Evolutionary conservation across 257 asterid genomes (phyloP), one percentile per base, ranked within the genome.

Genomic region (Fraxinus americana): DNA sequence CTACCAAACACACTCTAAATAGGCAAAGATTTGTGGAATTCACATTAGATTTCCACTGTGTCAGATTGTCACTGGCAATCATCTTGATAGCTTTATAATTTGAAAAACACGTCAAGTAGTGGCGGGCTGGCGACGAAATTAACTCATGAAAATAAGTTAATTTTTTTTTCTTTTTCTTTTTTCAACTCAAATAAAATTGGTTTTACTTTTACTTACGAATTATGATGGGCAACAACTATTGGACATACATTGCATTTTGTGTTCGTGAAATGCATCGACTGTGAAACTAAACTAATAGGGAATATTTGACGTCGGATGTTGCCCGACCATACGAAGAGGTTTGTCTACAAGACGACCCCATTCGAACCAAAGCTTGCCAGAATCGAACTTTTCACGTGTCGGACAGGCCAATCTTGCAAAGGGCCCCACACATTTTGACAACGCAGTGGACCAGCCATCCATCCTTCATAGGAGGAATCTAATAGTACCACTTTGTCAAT

Each of bases 1-100:
- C n/a, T n/a, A n/a, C n/a, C n/a, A n/a, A n/a, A n/a, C n/a, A n/a
- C n/a, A n/a, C n/a, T n/a, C n/a, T n/a, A n/a, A 45, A 71, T 71
- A 50, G 25, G 61, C 43, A 8, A 74, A 69, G 19, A 80, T 12
- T 69, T 39, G 79, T 80, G 80, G 83, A 71, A 36, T 80, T 80
- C 80, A 57, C 59, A 75, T 75, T 70, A 75, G 83, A 78, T 70
- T 78, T 69, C 76, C 76, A 77, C 76, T 23, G 10, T 16, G 76
- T 70, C 72, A 36, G 65, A 70, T 80, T 59, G 9, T n/a, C 81
- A 80, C 69, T 36, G 25, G 66, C 54, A 70, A 27, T 67, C 66
- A 80, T 25, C 14, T 4, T 65, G 72, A 61, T 54, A 2, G 32
- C 63, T 41, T 3, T 14, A 17, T 71, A 57, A 59, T 59, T 54